Base-by-base conservation (phyloP, 2,329 filamentous ascomycete species). In the Colletotrichum sojae region DNA sequence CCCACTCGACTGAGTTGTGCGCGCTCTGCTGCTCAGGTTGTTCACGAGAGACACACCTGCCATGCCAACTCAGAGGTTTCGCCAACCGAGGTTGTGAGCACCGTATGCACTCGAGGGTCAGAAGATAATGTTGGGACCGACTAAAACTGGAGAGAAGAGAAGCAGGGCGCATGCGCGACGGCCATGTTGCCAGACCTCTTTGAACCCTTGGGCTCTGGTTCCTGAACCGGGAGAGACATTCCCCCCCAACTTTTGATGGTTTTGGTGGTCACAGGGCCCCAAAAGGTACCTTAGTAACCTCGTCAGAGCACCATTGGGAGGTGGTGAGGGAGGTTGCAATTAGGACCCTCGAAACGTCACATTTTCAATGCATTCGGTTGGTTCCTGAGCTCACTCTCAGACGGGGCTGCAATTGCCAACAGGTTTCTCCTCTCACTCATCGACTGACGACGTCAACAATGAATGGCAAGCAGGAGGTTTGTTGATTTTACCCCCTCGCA, bases 81-180 rank as follows among this genome's bases (percentile, higher is more conserved):
- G 31, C 31, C 40, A 51, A 43, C 59, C 18, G 51, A 59, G 43
- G 43, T 45, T 43, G 48, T 25, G 48, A 22, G 43, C 49, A 52
- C 54, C 63, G 31, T 67, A 69, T 67, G 67, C 63, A 56, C 43
- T 52, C 49, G 55, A 51, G 31, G 63, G 67, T 69, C 67, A 67
- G 67, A 67, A 67, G 66, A 63, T 31, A 56, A 16, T 25, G 13
- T 60, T 61, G 56, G 56, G 55, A 67, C 55, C 45, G 43, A 51
- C 56, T 53, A 8, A 16, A 8, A 16, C 40, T 36, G 31, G 31
- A 36, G 31, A 22, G 45, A 25, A 16, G 27, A n/a, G 15, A 25
- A 43, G 36, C 12, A 40, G 20, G 40, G 49, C 36, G 43, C 53
- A 51, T 51, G 62, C 53, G 53, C 49, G 39, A 20, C 31, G 16